These are phyloP conservation scores for Phaeomoniella chlamydospora DNA, from an alignment of 2,329 filamentous ascomycete genomes.

Conservation along the genomic window DNA sequence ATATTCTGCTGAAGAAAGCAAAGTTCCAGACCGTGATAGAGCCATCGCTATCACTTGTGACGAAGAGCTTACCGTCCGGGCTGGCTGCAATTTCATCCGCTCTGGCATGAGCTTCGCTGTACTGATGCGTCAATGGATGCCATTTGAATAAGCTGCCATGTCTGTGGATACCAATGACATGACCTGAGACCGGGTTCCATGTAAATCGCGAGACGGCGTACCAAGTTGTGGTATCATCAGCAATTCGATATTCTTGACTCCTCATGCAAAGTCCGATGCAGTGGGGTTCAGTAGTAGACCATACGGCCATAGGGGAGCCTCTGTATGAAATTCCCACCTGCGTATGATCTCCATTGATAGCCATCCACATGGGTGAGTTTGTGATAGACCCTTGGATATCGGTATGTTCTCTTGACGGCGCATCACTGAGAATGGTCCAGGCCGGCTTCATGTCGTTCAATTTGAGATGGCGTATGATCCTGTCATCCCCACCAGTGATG, in stretches of 20 bases:
- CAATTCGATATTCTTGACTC: conserved; percentile 1
- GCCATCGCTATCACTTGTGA: conserved; percentile 12
- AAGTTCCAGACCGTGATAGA: conserved; percentile 14
- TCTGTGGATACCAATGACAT: conserved; percentile 18
- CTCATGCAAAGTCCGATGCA: conserved; percentile 2
- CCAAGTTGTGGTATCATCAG: too few species aligned
- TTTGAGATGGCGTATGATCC: not conserved
- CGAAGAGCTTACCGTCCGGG: conserved; percentile 11
- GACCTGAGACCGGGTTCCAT: conserved; percentile 15
- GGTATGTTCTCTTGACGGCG: not conserved
- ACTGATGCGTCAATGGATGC: conserved; percentile 15
- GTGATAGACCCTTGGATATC: conserved; percentile 1
- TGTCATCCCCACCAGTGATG: conserved; percentile 3
- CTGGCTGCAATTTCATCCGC: conserved; percentile 11
- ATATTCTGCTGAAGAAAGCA: conserved; percentile 9
- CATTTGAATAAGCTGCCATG: conserved; percentile 22
- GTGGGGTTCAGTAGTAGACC: conserved; percentile 5
- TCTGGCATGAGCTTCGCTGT: conserved; percentile 10
- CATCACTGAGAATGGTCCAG: conserved; percentile 4
- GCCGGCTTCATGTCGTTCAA: not conserved
- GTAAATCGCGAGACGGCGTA: not conserved
- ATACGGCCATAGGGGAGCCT: conserved; percentile 9
- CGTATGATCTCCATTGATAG: conserved; percentile 6
- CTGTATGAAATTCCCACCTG: conserved; percentile 9
- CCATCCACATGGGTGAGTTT: conserved; percentile 7